Evolutionary conservation across 352 stramenopile species (phyloP), one percentile per base, ranked within the genome.

Genomic region (Thraustochytrium aureum): DNA sequence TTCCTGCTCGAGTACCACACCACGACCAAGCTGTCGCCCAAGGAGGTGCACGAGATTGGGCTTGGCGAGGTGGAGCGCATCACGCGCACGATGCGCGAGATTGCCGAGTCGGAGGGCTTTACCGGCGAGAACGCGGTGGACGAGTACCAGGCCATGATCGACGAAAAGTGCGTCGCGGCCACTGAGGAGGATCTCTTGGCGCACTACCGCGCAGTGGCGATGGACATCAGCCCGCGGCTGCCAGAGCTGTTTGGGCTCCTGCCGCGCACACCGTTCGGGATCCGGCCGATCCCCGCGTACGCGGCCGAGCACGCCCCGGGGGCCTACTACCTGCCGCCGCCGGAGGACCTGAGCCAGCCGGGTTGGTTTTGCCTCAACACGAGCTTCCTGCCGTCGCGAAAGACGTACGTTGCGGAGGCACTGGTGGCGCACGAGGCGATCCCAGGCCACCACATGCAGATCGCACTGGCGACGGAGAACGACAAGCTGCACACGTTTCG

Each of bases 401-500:
- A 82, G 17, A 86, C 75, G 0, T 87, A 87, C 81, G 81, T 87
- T 59, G 83, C 67, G 56, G 83, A 87, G 47, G 83, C 85, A 5
- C 65, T 87, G 26, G 62, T 81, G 22, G 61, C 86, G 20, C 85
- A 87, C 61, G 85, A 87, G 54, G 85, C 83, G 12, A 85, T 86
- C 62, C 85, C 85, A 32, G 85, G 85, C 37, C 85, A 88, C 83
- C 85, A 88, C 52, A 85, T 84, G 43, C 85, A 87, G 75, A 85
- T 82, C 39, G 67, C 84, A 35, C 82, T 87, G 32, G 69, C 81
- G 30, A 82, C 39, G 35, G 84, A 88, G 65, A 75, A 82, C 50
- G 72, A 50, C 22, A 56, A 35, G 1, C 65, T 88, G 10, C 82
- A 84, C 17, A 83, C 79, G 22, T 87, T 87, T 67, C 64, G 81